A percentile compares a stretch with the other conserved stretches of the same genome.
Conservation (phyloP, 2,329 filamentous ascomycete genomes). For the Chrysoporthe deuterocubensis region DNA sequence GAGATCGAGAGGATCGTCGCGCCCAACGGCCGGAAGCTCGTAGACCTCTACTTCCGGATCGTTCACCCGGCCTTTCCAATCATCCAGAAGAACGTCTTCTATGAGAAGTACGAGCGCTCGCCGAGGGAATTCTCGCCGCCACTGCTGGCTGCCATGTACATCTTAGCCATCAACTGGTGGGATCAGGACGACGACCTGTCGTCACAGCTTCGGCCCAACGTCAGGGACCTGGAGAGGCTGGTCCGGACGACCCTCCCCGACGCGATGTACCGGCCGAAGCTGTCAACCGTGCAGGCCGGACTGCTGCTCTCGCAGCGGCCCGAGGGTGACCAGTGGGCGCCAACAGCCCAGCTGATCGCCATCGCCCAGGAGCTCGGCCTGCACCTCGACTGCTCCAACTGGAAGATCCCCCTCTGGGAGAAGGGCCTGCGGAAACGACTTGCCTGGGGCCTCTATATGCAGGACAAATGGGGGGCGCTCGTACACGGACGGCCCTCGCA, state of each 20-base stretch:
- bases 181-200: constrained; percentile 59
- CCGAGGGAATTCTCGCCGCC: constrained; percentile 63
- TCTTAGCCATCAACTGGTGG: constrained; percentile 66
- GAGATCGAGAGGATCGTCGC: constrained; percentile 66
- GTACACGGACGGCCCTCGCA: constrained; percentile 87
- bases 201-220: constrained; percentile 46
- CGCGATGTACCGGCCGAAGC: constrained; percentile 55
- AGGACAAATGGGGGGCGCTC: constrained; percentile 78
- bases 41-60: constrained; percentile 70
- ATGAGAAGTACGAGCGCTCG: constrained; percentile 63
- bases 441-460: constrained; percentile 68
- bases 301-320: constrained; percentile 56
- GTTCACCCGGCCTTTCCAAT: constrained; percentile 64
- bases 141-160: constrained; percentile 63
- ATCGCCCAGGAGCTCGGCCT: constrained; percentile 63
- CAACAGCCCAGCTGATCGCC: constrained; percentile 58
- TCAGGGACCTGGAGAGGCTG: constrained; percentile 40
- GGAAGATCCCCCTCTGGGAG: constrained; percentile 68
- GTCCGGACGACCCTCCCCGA: constrained; percentile 48
- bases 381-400: constrained; percentile 63
- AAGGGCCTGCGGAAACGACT: constrained; percentile 63
- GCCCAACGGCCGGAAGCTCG: constrained; percentile 64
- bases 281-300: constrained; percentile 60
- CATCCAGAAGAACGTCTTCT: constrained; percentile 63
- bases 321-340: constrained; percentile 50